A percentile compares a stretch with the other conserved stretches of the same genome.
Conservation (phyloP, 441 rosid genomes). For the Euphorbia celastroides region DNA sequence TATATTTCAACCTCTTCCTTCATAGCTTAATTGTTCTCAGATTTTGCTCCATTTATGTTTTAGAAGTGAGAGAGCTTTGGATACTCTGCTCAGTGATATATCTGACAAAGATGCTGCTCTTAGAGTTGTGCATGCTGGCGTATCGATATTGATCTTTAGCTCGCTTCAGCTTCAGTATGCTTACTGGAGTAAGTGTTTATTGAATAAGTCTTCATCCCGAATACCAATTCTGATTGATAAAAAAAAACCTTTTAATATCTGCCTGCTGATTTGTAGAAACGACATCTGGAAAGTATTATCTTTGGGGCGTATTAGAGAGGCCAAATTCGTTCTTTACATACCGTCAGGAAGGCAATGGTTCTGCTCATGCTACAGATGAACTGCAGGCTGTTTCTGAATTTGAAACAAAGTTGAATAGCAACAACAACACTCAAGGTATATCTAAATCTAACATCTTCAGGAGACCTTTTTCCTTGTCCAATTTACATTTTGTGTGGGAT, state of each 20-base stretch:
- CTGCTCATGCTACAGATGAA: no score
- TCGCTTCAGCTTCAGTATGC: slow-evolving; percentile 13
- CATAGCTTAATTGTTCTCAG: no score
- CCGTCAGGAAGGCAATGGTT: neutral
- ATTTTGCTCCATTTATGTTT: neutral
- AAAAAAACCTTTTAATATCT: neutral
- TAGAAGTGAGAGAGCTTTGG: slow-evolving; percentile 4
- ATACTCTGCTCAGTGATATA: neutral
- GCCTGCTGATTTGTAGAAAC: neutral
- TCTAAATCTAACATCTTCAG: no score
- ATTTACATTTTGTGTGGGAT: no score
- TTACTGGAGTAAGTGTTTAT: slow-evolving; percentile 12
- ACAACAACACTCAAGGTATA: no score
- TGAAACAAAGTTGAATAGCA: no score
- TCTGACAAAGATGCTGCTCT: neutral
- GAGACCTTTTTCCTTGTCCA: no score
- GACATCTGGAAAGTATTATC: slow-evolving; percentile 5
- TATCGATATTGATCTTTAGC: slow-evolving; percentile 3
- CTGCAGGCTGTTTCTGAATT: no score
- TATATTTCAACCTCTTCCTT: neutral
- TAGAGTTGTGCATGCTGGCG: neutral
- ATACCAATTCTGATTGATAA: neutral
- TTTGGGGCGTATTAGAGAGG: slow-evolving; percentile 10
- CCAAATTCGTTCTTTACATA: slow-evolving; percentile 5
- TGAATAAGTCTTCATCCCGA: neutral